These are phyloP conservation scores for Ceratobasidium sp. DNA, from an alignment of 1,284 basidiomycete genomes.

Conservation along the genomic window DNA sequence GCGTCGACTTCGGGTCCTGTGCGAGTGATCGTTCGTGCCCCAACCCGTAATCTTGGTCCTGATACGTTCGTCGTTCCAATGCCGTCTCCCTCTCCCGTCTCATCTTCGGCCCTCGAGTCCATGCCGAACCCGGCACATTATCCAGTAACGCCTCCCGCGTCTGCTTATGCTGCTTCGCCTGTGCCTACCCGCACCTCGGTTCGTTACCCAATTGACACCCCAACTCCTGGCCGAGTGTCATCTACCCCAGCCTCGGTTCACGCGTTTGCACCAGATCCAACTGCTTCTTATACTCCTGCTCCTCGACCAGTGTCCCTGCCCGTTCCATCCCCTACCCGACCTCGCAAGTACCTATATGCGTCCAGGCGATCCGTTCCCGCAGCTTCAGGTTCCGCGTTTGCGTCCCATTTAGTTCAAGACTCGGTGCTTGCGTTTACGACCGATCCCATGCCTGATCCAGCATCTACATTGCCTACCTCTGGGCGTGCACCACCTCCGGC, in stretches of 20 bases:
- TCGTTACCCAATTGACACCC: not conserved
- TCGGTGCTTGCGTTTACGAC: not conserved
- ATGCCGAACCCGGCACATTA: not conserved
- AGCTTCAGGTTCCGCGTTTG: not conserved
- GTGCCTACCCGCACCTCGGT: not conserved
- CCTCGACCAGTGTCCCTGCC: not conserved
- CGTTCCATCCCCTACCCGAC: not conserved
- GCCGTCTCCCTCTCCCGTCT: not conserved
- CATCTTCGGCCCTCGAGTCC: not conserved
- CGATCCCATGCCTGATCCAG: not conserved
- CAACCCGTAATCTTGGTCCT: not conserved
- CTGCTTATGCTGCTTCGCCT: not conserved
- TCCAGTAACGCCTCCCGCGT: not conserved
- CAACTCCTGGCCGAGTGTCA: not conserved
- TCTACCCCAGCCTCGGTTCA: not conserved
- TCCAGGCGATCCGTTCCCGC: not conserved
- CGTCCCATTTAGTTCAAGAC: not conserved
- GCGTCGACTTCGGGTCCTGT: too few relatives aligned
- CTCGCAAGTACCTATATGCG: constrained; percentile 1
- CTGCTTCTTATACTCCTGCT: not conserved
- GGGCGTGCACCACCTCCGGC: not conserved
- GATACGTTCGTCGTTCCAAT: not conserved
- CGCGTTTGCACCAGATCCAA: not conserved
- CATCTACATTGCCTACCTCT: not conserved
- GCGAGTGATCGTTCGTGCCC: too few relatives aligned